Percentiles rank a stretch among this genome's conserved stretches.
phyloP scores from a whole-genome alignment of 148 eudicot species.

The Arbutus unedo region DNA sequence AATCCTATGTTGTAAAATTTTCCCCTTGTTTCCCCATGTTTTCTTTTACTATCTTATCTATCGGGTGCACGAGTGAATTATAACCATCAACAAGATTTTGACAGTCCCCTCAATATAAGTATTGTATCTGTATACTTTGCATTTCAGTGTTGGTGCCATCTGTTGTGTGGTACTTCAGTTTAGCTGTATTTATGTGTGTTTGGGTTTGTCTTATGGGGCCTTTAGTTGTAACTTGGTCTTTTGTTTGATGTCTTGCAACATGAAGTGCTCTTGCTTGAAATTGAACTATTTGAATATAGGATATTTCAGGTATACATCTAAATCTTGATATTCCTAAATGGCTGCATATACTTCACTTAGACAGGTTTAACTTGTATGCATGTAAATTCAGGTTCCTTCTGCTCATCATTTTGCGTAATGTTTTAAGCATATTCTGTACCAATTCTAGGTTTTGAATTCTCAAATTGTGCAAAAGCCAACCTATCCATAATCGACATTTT shows the following conservation, averaged over 20 bases:
- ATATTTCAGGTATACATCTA: too few species aligned
- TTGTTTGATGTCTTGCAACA: not conserved
- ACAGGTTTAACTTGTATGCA: slow-evolving; percentile 65
- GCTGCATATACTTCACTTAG: too few species aligned
- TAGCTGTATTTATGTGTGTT: not conserved
- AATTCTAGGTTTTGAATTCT: not conserved
- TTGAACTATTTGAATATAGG: slow-evolving; percentile 48
- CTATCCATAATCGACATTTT: not conserved
- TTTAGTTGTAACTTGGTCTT: not conserved
- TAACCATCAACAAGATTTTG: not conserved
- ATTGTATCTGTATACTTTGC: not conserved
- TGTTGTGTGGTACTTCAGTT: not conserved
- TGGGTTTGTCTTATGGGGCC: not conserved
- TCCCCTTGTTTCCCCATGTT: not conserved
- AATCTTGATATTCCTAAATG: too few species aligned
- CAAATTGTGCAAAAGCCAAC: not conserved
- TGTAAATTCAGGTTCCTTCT: slow-evolving; percentile 38
- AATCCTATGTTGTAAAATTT: not conserved
- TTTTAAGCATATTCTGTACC: not conserved
- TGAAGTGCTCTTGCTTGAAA: slow-evolving; percentile 16
- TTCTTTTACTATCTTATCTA: not conserved
- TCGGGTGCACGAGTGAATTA: slow-evolving; percentile 2
- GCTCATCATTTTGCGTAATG: not conserved
- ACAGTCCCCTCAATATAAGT: not conserved
- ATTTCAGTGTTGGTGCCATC: not conserved